phyloP scores from a whole-genome alignment of 2,329 filamentous ascomycete species.

The Tolypocladium paradoxum region DNA sequence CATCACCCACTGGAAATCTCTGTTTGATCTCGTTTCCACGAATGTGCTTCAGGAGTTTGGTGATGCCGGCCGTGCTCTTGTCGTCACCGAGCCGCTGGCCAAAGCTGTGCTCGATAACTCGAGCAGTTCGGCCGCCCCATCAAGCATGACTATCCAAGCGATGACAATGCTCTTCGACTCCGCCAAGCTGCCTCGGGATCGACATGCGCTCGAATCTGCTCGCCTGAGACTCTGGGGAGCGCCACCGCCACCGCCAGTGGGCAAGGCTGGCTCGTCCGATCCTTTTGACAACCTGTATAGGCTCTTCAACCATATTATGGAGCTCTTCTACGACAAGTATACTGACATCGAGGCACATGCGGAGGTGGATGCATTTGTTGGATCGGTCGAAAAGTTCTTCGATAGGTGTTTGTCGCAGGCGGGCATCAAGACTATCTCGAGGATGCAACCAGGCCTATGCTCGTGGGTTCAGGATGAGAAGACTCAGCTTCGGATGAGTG shows the following conservation, averaged over 20 bases:
- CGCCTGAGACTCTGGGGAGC: conserved; percentile 52
- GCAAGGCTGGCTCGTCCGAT: conserved; percentile 39
- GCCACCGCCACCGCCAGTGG: conserved; percentile 13
- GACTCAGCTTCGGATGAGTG: conserved; percentile 28
- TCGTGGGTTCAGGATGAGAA: conserved; percentile 53
- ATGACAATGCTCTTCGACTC: conserved; percentile 24
- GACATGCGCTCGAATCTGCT: conserved; percentile 53
- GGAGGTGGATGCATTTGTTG: conserved; percentile 35
- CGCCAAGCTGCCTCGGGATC: conserved; percentile 47
- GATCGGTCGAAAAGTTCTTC: conserved; percentile 42
- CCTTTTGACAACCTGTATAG: conserved; percentile 58
- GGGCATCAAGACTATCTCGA: conserved; percentile 43
- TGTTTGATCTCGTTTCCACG: conserved; percentile 47
- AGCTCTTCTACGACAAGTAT: conserved; percentile 39
- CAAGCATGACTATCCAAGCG: conserved; percentile 25
- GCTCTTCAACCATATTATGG: conserved; percentile 42
- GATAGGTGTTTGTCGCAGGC: conserved; percentile 36
- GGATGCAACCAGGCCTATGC: conserved; percentile 50
- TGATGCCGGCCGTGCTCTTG: conserved; percentile 53
- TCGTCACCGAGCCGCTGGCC: conserved; percentile 61
- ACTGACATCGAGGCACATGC: conserved; percentile 25
- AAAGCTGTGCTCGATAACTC: conserved; percentile 34
- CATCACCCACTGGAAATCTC: conserved; percentile 33
- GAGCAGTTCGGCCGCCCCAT: conserved; percentile 11
- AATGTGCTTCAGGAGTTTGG: conserved; percentile 54